Evolutionary conservation across 306 rosid genomes (phyloP).

Genomic region (Lathyrus sativus): DNA sequence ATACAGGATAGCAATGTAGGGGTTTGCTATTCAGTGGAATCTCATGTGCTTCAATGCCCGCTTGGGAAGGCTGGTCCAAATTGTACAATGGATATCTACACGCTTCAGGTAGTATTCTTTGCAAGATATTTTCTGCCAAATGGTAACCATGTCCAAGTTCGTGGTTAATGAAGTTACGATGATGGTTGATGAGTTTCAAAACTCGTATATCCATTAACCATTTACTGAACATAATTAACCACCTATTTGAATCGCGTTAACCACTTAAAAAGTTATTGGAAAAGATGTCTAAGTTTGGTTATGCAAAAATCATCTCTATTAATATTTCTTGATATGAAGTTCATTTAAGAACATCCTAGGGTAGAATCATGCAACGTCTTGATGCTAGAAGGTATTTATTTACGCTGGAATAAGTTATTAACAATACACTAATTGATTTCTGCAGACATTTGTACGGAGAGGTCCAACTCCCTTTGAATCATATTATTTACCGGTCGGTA

Average conservation of each 20-base stretch:
- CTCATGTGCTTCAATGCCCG: slow-evolving; percentile 72
- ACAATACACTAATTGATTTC: slow-evolving; percentile 54
- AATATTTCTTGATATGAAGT: no score
- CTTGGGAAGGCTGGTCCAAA: slow-evolving; percentile 79
- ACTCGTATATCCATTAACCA: no score
- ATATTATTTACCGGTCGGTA: slow-evolving; percentile 74
- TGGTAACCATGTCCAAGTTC: no score
- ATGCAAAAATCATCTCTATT: no score
- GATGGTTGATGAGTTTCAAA: no score
- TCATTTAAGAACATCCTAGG: no score
- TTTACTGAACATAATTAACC: no score
- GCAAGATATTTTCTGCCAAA: slow-evolving; percentile 33
- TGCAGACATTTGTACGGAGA: slow-evolving; percentile 81
- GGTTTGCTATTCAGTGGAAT: slow-evolving; percentile 74
- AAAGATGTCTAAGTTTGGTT: no score
- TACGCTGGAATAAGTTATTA: slow-evolving; percentile 46
- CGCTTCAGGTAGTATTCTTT: slow-evolving; percentile 70
- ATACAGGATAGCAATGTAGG: slow-evolving; percentile 38
- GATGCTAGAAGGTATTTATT: slow-evolving; percentile 26
- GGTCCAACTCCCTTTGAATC: slow-evolving; percentile 71
- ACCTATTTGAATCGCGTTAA: no score
- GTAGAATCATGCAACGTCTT: no score
- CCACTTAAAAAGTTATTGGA: background rate
- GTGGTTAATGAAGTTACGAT: no score
- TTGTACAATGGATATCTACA: slow-evolving; percentile 66